Base-by-base conservation (phyloP, 2,329 filamentous ascomycete species). In the Penicillium digitatum region DNA sequence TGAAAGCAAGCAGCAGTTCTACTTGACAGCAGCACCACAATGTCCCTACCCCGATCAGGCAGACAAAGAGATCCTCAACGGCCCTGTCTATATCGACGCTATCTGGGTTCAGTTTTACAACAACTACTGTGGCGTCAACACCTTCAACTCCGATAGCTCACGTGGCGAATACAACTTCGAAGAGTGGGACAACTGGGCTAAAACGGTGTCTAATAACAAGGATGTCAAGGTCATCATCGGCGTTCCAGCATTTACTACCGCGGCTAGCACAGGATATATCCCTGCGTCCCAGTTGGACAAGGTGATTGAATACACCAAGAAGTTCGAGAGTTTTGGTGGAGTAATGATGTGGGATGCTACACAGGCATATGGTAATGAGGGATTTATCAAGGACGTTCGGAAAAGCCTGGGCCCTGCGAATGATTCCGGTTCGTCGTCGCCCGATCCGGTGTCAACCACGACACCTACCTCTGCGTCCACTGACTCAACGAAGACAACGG, bases 341-440 rank as follows among this genome's bases (percentile, higher is more conserved):
- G 78, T 85, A 27, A 87, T 88, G 85, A 77, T 87, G 73, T 88
- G 85, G 86, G 86, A 88, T 69, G 81, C 81, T 71, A 81, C 76
- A 29, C 83, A 86, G 73, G 76, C 81, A 2, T 84, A 79, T 59
- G 71, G 72, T n/a, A 87, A 87, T 69, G 32, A 61, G 2, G 83
- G 82, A 1, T 86, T 84, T 66, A 71, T 87, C 51, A 69, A 72
- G 26, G 67, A 73, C 35, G 71, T 85, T 4, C 52, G 51, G 68
- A 70, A 61, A 54, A 64, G 32, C 66, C 72, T 53, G 64, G 80
- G 52, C 59, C 38, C 48, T 56, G 59, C 63, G 58, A 29, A 2
- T 81, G 80, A 8, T 83, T 82, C 68, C 70, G 84, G 52, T 70
- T 70, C 47, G 67, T 72, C 56, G 71, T 62, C 62, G 62, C 58